Evolutionary conservation across 805 yeast species (phyloP), one percentile per base, ranked within the genome.

Genomic region (Wickerhamomyces mucosus): DNA sequence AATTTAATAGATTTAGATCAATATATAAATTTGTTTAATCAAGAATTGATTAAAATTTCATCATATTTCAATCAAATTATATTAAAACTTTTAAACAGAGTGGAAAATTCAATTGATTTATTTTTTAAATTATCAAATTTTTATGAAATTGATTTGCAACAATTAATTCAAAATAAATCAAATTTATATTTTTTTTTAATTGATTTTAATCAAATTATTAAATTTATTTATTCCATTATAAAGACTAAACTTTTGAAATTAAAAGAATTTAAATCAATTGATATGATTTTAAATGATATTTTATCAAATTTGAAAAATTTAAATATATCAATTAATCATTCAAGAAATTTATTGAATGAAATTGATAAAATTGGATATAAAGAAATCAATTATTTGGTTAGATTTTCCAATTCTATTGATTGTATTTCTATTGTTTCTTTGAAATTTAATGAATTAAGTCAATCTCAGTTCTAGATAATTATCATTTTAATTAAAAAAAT

Each of bases 61-160:
- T 10, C 9, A 15, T 15, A 21, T 16, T 5, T 28, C 10, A 21
- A 21, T 21, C n/a, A 10, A 8, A 14, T 23, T 5, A 16, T 23
- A 8, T n/a, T 16, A 13, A 30, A 19, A 9, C 17, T 30, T 15
- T 13, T 30, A 8, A 30, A 30, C 20, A 9, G 11, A 3, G 18
- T 25, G 14, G 25, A 25, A 19, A n/a, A 15, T n/a, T 30, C 33
- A 19, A 11, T 30, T 15, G 33, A 30, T n/a, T 17, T 13, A 4
- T 30, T 30, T 15, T 30, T 30, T n/a, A 11, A 25, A 15, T 7
- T 30, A 19, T 30, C 33, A 14, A 30, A 24, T 19, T 30, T 24
- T 25, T 14, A 23, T 18, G 33, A 30, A 20, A 9, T 8, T 10
- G 24, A 30, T 3, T 14, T 30, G n/a, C n/a, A n/a, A n/a, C n/a